Conservation (phyloP, 352 stramenopile genomes). For the Globisporangium mamillatum region DNA sequence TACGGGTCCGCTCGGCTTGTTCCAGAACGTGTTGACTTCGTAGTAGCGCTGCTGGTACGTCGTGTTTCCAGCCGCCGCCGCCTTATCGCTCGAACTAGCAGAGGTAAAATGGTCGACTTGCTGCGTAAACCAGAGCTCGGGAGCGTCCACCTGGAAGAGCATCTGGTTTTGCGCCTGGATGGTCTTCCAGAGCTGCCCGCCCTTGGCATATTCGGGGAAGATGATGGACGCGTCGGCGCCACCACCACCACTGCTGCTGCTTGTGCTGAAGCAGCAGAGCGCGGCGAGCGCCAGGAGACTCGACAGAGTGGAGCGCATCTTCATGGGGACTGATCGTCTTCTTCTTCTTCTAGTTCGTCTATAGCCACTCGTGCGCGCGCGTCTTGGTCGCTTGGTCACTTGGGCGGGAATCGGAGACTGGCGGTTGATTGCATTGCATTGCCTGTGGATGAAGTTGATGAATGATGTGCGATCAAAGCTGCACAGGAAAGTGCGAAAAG, state of each 20-base stretch:
- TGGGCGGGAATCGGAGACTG: neutral
- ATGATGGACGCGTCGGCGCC: constrained; percentile 11
- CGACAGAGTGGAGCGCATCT: neutral
- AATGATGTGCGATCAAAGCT: constrained; percentile 3
- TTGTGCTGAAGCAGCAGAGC: neutral
- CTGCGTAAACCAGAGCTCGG: constrained; percentile 69
- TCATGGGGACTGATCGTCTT: neutral
- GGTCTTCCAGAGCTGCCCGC: constrained; percentile 48
- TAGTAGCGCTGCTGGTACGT: constrained; percentile 82
- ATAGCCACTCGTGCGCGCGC: neutral
- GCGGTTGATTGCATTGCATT: neutral
- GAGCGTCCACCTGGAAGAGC: constrained; percentile 33
- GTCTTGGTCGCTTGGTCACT: neutral
- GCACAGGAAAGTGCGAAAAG: constrained; percentile 1
- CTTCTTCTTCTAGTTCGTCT: neutral
- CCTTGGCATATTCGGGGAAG: constrained; percentile 41
- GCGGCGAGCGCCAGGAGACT: neutral
- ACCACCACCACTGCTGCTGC: no score
- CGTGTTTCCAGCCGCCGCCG: constrained; percentile 12
- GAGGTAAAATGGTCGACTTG: constrained; percentile 56
- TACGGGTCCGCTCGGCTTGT: constrained; percentile 46
- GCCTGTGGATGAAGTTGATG: neutral
- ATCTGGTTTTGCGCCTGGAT: constrained; percentile 49
- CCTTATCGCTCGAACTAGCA: neutral
- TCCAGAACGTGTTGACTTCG: constrained; percentile 64